Percentiles rank a stretch among this genome's conserved stretches.
phyloP scores from a whole-genome alignment of 1,284 basidiomycete genomes.

The Cryptococcus sp. region DNA sequence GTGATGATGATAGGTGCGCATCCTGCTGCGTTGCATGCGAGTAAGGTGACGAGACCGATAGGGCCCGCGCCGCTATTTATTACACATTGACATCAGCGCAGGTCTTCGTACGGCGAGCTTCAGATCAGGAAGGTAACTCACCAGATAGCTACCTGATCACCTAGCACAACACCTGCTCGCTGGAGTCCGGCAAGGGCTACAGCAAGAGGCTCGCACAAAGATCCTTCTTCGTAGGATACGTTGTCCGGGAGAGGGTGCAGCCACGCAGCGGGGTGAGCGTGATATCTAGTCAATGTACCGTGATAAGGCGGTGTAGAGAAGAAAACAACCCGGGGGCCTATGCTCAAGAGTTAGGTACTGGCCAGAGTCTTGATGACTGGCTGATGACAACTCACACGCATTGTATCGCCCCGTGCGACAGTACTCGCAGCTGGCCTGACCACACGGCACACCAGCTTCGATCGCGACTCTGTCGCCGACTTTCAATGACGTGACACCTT shows the following conservation, averaged over 20 bases:
- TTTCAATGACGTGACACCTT: constrained; percentile 50
- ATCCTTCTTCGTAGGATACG: constrained; percentile 58
- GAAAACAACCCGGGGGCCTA: constrained; percentile 55
- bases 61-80: constrained; percentile 55
- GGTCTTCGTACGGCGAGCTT: not conserved
- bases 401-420: constrained; percentile 60
- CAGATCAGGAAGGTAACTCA: constrained; percentile 20
- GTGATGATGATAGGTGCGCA: constrained; percentile 59
- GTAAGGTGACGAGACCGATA: constrained; percentile 58
- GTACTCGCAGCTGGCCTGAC: constrained; percentile 54
- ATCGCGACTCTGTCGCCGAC: constrained; percentile 57
- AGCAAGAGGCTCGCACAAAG: constrained; percentile 57
- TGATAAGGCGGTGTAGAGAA: constrained; percentile 58
- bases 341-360: not conserved
- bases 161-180: constrained; percentile 55
- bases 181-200: constrained; percentile 60
- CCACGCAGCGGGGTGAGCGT: constrained; percentile 59
- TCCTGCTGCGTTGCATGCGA: constrained; percentile 58
- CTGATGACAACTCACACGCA: constrained; percentile 47
- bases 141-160: constrained; percentile 56
- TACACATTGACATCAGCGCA: not conserved
- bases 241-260: constrained; percentile 58
- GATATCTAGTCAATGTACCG: constrained; percentile 56
- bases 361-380: not conserved
- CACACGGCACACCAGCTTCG: constrained; percentile 59